A percentile compares a stretch with the other conserved stretches of the same genome.
These are phyloP conservation scores for Entelexis paramagnoliae DNA, from an alignment of 1,139 yeast genomes.

Conservation along the genomic window DNA sequence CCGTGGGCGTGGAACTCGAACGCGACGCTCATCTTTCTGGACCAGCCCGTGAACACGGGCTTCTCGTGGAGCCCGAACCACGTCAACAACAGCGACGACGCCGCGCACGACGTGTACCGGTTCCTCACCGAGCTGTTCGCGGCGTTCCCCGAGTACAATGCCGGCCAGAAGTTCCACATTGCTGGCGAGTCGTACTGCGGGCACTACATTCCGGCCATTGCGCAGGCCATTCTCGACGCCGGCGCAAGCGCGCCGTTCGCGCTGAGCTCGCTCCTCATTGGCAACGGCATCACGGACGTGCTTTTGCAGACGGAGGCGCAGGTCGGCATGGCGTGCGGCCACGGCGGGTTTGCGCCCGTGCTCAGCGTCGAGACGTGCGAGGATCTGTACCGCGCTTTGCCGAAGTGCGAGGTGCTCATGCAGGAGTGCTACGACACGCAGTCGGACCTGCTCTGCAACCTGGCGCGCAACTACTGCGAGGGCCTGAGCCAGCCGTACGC, in stretches of 20 bases:
- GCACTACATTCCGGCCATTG: conserved; percentile 72
- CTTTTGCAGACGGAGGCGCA: conserved; percentile 76
- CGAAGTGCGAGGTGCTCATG: conserved; percentile 70
- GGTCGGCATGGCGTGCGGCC: conserved; percentile 95
- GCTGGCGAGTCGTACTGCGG: conserved; percentile 87
- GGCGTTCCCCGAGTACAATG: conserved; percentile 51
- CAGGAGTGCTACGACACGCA: conserved; percentile 44
- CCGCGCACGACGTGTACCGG: conserved; percentile 64
- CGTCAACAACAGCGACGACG: conserved; percentile 54
- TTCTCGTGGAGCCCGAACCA: conserved; percentile 56
- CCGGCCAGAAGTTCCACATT: conserved; percentile 52
- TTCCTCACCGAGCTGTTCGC: conserved; percentile 66
- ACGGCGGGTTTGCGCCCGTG: conserved; percentile 76
- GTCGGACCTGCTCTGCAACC: conserved; percentile 40
- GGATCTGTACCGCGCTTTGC: conserved; percentile 57
- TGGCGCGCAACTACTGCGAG: conserved; percentile 81
- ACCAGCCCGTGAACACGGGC: conserved; percentile 92
- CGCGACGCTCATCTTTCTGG: conserved; percentile 83
- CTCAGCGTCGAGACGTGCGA: conserved; percentile 69
- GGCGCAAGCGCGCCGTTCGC: conserved; percentile 35
- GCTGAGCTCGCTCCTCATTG: conserved; percentile 78
- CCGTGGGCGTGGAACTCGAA: conserved; percentile 76
- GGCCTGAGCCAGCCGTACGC: conserved; percentile 34
- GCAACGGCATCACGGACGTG: conserved; percentile 93
- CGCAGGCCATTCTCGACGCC: conserved; percentile 26